Conservation (phyloP, 768 basidiomycete genomes). For the Phylloporus sp. region DNA sequence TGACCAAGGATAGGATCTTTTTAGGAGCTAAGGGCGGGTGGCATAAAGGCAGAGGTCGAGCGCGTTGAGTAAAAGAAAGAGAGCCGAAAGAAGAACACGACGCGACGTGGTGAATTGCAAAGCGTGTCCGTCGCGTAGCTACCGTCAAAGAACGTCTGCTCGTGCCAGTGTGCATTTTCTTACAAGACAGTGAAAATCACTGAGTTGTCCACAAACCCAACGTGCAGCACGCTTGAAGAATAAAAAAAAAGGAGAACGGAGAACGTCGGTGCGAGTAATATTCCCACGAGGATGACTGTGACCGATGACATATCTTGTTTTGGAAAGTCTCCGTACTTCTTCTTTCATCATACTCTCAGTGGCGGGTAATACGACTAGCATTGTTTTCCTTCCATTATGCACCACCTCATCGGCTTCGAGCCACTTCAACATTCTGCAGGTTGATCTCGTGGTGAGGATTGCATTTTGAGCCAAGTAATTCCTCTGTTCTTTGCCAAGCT, state of each 20-base stretch:
- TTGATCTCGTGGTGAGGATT: constrained; percentile 2
- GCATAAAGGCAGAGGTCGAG: not conserved
- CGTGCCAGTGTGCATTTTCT: constrained; percentile 2
- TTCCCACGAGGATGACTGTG: constrained; percentile 3
- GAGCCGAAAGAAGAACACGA: not conserved
- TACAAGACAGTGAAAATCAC: not conserved
- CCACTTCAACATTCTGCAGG: not conserved
- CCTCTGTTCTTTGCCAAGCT: constrained; percentile 2
- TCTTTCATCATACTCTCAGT: no score
- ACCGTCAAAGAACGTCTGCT: constrained; percentile 1
- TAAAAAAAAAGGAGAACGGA: no score
- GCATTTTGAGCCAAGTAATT: not conserved
- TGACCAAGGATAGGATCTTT: not conserved
- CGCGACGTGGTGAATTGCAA: not conserved
- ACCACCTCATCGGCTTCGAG: not conserved
- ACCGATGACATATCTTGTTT: constrained; percentile 22
- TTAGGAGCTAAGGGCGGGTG: not conserved
- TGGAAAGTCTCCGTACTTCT: constrained; percentile 17
- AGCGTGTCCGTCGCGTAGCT: constrained; percentile 4
- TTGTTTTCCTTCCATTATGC: no score
- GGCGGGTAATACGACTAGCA: no score
- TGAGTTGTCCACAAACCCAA: no score
- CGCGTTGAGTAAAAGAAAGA: not conserved
- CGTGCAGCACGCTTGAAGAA: not conserved
- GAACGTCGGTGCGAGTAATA: not conserved